A percentile compares a stretch with the other conserved stretches of the same genome.
Conservation (phyloP, 805 yeast genomes). For the Yarrowia sp. region DNA sequence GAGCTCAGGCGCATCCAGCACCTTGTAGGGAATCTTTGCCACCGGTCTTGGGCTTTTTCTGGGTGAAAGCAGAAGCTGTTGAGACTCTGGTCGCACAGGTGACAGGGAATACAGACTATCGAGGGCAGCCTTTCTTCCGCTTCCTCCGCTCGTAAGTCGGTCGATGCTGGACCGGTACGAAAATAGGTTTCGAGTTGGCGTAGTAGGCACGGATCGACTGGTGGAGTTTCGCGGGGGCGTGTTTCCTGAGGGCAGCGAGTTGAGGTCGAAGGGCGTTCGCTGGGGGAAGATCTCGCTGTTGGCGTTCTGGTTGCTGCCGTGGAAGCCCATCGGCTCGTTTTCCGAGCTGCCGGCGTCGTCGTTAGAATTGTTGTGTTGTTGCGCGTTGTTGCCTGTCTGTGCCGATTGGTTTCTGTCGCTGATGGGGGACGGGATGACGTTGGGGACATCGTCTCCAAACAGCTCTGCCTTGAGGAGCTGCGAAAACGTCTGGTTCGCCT, state of each 20-base stretch:
- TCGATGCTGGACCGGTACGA: conserved; percentile 31
- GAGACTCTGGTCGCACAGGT: conserved; percentile 87
- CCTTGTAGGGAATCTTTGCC: conserved; percentile 85
- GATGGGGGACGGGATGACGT: conserved; percentile 29
- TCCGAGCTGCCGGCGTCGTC: conserved; percentile 7
- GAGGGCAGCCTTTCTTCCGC: conserved; percentile 7
- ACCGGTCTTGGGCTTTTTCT: conserved; percentile 74
- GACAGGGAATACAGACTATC: conserved; percentile 66
- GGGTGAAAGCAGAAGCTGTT: conserved; percentile 74
- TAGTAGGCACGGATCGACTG: conserved; percentile 33
- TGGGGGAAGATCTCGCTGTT: conserved; percentile 6
- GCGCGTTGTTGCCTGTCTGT: not conserved
- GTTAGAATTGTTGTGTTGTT: not conserved
- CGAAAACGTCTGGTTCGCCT: conserved; percentile 83
- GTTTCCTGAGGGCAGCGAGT: conserved; percentile 6
- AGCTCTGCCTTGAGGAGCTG: conserved; percentile 83
- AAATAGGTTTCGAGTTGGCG: conserved; percentile 52
- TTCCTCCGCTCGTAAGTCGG: conserved; percentile 5
- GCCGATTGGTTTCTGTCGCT: conserved; percentile 17
- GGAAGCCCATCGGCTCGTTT: not conserved
- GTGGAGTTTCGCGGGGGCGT: conserved; percentile 29
- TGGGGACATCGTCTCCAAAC: conserved; percentile 82
- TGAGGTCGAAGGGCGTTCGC: conserved; percentile 15
- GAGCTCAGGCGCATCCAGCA: conserved; percentile 91
- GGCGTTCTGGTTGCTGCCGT: not conserved